Evolutionary conservation across 768 basidiomycete species (phyloP), one percentile per base, ranked within the genome.

Genomic region (Suillus subalutaceus): DNA sequence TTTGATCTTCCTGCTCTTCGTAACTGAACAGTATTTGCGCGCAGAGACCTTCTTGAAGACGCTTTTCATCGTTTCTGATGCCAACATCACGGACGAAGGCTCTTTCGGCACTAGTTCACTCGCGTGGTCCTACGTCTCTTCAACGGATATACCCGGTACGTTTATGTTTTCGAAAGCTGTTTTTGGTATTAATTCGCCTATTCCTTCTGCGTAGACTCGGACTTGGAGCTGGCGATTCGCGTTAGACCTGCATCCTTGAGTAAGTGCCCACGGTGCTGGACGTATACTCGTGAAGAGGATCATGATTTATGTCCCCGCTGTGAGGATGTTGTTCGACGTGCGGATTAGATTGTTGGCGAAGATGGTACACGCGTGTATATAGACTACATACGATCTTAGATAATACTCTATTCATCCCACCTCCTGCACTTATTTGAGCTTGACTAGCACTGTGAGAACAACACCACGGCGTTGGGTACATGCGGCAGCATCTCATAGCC

Each of bases 231-330:
- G 3, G 78, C 76, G 0, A 78, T 94, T 63, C 83, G 84, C 16
- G 80, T 92, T n/a, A 81, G 82, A 20, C 90, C 92, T 18, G 86
- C 93, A 13, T 78, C 76, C 5, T 67, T 77, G 62, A 72, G 80
- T 26, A 96, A 97, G 75, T 99, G 97, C 74, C 93, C 95, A 30
- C 86, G 96, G 18, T 99, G 97, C 76, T 97, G 96, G 95, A 90
- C 87, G 7, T 90, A 84, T 73, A 89, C 88, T 2, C 83, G 90
- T 16, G 69, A 74, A 13, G 74, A 80, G 48, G 75, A 80, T 16
- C 83, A 88, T 20, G 73, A 74, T 12, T 75, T 96, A 13, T 97
- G 96, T 77, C 66, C 66, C 23, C 84, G 96, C 69, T 97, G 96
- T 67, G 69, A 69, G 38, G 68, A 70, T n/a, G n/a, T n/a, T 18